Base-by-base conservation (phyloP, 768 basidiomycete genomes). In the Fistulinella prunicolor region DNA sequence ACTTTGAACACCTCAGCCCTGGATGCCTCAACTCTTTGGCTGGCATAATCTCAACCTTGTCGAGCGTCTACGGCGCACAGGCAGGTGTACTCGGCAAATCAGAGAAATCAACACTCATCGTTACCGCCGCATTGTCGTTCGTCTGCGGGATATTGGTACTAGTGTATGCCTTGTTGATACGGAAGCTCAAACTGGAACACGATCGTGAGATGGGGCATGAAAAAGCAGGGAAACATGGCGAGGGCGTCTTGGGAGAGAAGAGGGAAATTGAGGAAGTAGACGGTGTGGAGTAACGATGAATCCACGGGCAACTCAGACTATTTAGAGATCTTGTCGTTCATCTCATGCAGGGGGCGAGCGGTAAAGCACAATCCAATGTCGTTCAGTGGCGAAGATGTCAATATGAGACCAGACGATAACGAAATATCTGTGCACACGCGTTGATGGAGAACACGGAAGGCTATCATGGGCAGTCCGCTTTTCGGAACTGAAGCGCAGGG, bases 11-110 rank as follows among this genome's bases (percentile, higher is more conserved):
- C 34, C 29, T 50, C 53, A 81, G 81, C 30, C 82, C 82, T 17
- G 82, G 82, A 12, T 61, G 73, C 34, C 64, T 83, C 44, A 82
- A 83, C 59, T 80, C 78, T 10, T 54, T 77, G 14, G 78, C 80
- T 1, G 82, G 82, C 17, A 49, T 83, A 0, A 67, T 83, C 17
- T 81, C 81, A 0, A 80, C 79, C 2, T 54, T 83, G 43, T 62
- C 76, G 9, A 79, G 67, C 52, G 64, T 81, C 14, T 80, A 73
- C 29, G 79, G 79, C 6, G 65, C 63, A 4, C 80, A 83, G 46
- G 60, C 68, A 22, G 76, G 78, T 3, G 57, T 69, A 32, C 69
- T 80, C 46, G 72, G 72, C 4, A 65, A 59, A 23, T 67, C 74
- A 0, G 72, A 74, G 37, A 70, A 66, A 51, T 62, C 71, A 24